phyloP scores from a whole-genome alignment of 2,329 filamentous ascomycete species.

The Aphanoascus verrucosus region DNA sequence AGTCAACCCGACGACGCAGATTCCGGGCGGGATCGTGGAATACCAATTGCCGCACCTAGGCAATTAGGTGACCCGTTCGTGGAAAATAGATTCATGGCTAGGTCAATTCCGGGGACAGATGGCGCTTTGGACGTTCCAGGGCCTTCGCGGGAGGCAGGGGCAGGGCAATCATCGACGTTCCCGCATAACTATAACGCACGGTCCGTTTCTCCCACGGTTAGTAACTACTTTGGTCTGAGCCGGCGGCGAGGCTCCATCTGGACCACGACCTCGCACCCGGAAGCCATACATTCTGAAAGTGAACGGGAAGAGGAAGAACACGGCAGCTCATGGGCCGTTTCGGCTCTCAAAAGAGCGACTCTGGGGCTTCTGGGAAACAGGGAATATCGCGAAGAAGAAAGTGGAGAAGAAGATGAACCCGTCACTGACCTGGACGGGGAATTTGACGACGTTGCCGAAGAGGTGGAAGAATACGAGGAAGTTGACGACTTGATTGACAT shows the following conservation, averaged over 20 bases:
- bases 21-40: constrained; percentile 19
- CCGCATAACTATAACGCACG: constrained; percentile 4
- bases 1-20: constrained; percentile 2
- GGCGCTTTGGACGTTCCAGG: background rate
- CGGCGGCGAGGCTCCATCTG: constrained; percentile 10
- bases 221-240: constrained; percentile 14
- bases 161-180: background rate
- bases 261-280: constrained; percentile 6
- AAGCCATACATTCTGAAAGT: constrained; percentile 6
- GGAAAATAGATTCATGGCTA: background rate
- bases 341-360: constrained; percentile 7
- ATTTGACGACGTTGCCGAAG: constrained; percentile 26
- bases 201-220: constrained; percentile 11
- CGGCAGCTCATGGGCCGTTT: constrained; percentile 4
- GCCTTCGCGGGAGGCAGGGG: background rate
- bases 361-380: constrained; percentile 3
- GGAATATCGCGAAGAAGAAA: background rate
- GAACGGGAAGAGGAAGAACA: constrained; percentile 10
- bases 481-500: constrained; percentile 44
- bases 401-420: background rate
- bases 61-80: background rate
- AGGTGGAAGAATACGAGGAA: constrained; percentile 38
- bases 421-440: constrained; percentile 6
- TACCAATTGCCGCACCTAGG: constrained; percentile 16
- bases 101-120: constrained; percentile 2